Conservation (phyloP, 2,329 filamentous ascomycete species). For the Bertia moriformis region DNA sequence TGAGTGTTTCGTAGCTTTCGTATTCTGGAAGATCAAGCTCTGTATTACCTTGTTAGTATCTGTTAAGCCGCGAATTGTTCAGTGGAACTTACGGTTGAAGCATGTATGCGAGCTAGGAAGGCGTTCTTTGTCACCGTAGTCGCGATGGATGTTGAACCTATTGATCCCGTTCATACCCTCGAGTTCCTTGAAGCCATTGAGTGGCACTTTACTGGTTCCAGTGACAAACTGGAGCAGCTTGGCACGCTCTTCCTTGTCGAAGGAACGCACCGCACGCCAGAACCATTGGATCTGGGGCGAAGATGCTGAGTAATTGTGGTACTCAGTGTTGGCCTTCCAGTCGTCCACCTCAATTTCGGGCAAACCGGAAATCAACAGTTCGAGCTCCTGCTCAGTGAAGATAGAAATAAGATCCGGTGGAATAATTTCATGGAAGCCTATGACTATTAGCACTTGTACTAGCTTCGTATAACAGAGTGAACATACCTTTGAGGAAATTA, state of each 20-base stretch:
- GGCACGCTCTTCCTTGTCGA: slow-evolving; percentile 96
- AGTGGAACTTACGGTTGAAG: slow-evolving; percentile 76
- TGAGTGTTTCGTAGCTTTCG: slow-evolving; percentile 81
- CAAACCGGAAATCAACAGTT: slow-evolving; percentile 87
- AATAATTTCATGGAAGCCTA: slow-evolving; percentile 95
- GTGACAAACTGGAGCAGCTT: slow-evolving; percentile 97
- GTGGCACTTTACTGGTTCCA: slow-evolving; percentile 90
- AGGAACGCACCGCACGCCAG: slow-evolving; percentile 92
- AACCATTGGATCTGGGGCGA: slow-evolving; percentile 99
- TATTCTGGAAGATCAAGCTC: slow-evolving; percentile 98
- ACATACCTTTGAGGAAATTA: slow-evolving; percentile 68
- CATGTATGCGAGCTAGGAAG: slow-evolving; percentile 94
- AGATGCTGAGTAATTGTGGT: slow-evolving; percentile 89
- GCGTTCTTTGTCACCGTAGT: slow-evolving; percentile 91
- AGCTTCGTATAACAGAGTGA: neutral
- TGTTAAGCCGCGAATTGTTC: slow-evolving; percentile 2
- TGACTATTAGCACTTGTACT: slow-evolving; percentile 12
- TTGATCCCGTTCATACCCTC: slow-evolving; percentile 99
- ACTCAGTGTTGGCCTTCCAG: slow-evolving; percentile 98
- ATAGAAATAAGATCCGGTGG: slow-evolving; percentile 87
- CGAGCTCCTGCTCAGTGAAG: slow-evolving; percentile 96
- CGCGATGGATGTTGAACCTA: slow-evolving; percentile 96
- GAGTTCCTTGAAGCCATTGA: slow-evolving; percentile 97
- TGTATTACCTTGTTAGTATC: slow-evolving; percentile 26
- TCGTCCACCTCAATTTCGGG: slow-evolving; percentile 97